phyloP scores from a whole-genome alignment of 1,284 basidiomycete species.

The Crucibulum cyathiforme region DNA sequence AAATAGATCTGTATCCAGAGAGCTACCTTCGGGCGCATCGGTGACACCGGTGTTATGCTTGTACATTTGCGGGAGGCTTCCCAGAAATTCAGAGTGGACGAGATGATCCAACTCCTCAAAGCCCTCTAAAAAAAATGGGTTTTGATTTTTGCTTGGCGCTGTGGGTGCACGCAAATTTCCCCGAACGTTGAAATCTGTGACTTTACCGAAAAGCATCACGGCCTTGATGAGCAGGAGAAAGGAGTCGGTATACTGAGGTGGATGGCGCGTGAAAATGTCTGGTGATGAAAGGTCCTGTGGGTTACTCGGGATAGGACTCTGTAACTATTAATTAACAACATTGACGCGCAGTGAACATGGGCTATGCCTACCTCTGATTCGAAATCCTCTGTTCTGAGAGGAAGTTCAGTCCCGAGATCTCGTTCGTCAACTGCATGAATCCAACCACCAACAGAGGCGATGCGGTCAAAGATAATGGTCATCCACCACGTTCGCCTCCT shows the following conservation, averaged over 20 bases:
- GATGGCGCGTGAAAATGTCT: constrained; percentile 72
- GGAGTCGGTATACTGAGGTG: constrained; percentile 77
- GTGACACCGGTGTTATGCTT: constrained; percentile 66
- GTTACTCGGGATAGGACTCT: constrained; percentile 69
- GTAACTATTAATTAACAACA: constrained; percentile 8
- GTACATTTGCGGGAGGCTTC: constrained; percentile 69
- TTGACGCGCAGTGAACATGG: neutral
- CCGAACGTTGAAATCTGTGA: constrained; percentile 82
- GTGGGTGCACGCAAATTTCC: constrained; percentile 66
- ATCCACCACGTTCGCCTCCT: constrained; percentile 87
- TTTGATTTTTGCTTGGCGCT: constrained; percentile 67
- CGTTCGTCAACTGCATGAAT: constrained; percentile 80
- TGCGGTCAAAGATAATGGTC: constrained; percentile 83
- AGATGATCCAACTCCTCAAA: constrained; percentile 74
- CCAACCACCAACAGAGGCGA: constrained; percentile 88
- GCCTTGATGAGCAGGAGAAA: constrained; percentile 80
- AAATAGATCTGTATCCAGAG: constrained; percentile 79
- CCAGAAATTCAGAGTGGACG: constrained; percentile 68
- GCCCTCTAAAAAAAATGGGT: constrained; percentile 67
- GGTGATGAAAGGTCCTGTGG: constrained; percentile 70
- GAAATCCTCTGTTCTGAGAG: constrained; percentile 74
- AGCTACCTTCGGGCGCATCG: constrained; percentile 58
- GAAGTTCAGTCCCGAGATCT: constrained; percentile 81
- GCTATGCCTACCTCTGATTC: constrained; percentile 64
- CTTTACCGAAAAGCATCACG: constrained; percentile 80